Evolutionary conservation across 257 asterid genomes (phyloP), one percentile per base, ranked within the genome.

Genomic region (Solanum dulcamara): DNA sequence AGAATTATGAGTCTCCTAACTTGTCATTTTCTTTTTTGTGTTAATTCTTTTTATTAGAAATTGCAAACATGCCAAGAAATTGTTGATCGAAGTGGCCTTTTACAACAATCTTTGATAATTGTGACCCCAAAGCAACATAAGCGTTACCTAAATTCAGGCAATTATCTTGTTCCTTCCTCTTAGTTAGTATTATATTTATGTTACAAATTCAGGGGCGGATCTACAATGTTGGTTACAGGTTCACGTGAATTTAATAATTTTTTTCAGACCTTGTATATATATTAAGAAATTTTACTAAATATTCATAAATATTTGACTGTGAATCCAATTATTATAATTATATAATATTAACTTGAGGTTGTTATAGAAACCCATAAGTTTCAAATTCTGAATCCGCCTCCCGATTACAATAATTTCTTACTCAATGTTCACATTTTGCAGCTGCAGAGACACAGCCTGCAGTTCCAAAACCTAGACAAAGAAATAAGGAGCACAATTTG

Each of bases 61-160:
- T 53, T 93, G 75, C 86, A 88, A 81, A 77, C 89, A 42, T 89
- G 81, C 83, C 88, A 44, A 84, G 90, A 88, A 86, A 82, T 90
- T 70, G 82, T 83, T 14, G 91, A 88, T 82, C 81, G 81, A 84
- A 87, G 86, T 46, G 96, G 94, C 68, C 46, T 88, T 48, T 84
- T 90, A 24, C 91, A 85, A 79, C 91, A 92, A 64, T 92, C 83
- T 50, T 75, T 75, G 55, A 28, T 75, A 75, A 44, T 75, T 75
- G 24, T 75, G 59, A 77, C 83, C 4, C 83, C 62, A 48, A 77
- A 77, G 64, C 89, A 93, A 88, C 89, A 91, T 72, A 94, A 92
- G 86, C 91, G 85, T 11, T 94, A 92, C 86, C 62, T 55, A 5
- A 42, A 82, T 55, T 91, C 92, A 91, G 94, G 97, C 87, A 94